These are phyloP conservation scores for Apocynum venetum DNA, from an alignment of 257 asterid genomes.

Conservation along the genomic window DNA sequence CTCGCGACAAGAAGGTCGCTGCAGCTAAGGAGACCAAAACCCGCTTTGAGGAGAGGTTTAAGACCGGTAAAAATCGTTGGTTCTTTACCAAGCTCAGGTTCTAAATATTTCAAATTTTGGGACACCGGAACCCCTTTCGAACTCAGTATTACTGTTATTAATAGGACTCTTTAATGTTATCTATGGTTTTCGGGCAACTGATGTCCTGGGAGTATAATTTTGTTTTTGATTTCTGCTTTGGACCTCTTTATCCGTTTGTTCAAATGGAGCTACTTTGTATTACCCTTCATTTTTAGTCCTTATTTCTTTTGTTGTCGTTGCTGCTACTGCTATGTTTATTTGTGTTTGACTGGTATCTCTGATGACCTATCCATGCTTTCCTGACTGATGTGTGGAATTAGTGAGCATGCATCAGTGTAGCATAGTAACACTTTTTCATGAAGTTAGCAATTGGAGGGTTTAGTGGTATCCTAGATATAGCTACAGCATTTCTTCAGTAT, in stretches of 20 bases:
- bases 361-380: too few relatives aligned
- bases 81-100: constrained; percentile 44
- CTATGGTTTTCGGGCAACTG: not conserved
- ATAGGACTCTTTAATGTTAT: not conserved
- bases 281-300: not conserved
- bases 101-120: constrained; percentile 5
- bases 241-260: not conserved
- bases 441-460: too few relatives aligned
- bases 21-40: constrained; percentile 31
- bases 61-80: constrained; percentile 43
- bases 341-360: too few relatives aligned
- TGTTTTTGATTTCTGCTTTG: not conserved
- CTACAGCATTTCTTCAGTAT: too few relatives aligned
- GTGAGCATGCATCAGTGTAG: too few relatives aligned
- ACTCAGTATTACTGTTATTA: not conserved
- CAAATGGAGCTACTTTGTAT: not conserved
- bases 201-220: not conserved
- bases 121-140: not conserved
- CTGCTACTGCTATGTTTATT: too few relatives aligned
- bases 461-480: too few relatives aligned
- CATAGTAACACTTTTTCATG: too few relatives aligned
- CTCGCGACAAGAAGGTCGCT: constrained; percentile 31
- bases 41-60: constrained; percentile 39
- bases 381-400: too few relatives aligned
- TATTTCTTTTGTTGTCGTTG: not conserved